Conservation (phyloP, 2,329 filamentous ascomycete genomes). For the Alternaria novae-zelandiae region DNA sequence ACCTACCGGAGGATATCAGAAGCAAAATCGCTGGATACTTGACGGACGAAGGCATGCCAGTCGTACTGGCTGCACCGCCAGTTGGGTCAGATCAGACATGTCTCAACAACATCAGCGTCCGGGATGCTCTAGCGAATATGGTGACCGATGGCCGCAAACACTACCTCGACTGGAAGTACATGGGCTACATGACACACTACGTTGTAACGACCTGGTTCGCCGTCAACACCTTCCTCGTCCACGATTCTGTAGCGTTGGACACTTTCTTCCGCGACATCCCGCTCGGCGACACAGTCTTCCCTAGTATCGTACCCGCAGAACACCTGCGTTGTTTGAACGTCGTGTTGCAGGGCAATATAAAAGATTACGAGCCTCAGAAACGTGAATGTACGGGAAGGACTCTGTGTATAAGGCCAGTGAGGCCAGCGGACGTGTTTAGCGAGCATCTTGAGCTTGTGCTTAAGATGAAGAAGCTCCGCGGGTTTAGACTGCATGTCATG, state of each 20-base stretch:
- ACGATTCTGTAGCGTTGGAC: neutral
- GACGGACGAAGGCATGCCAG: neutral
- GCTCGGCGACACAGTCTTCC: neutral
- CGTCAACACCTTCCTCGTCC: neutral
- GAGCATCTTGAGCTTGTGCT: neutral
- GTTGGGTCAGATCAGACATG: neutral
- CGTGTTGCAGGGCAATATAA: neutral
- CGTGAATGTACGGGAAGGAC: neutral
- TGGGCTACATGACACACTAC: neutral
- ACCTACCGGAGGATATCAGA: neutral
- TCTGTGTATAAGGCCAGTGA: neutral
- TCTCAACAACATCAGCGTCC: rapidly evolving
- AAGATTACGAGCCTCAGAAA: neutral
- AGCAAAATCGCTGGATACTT: neutral
- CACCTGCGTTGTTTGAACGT: rapidly evolving
- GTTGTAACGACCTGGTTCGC: neutral
- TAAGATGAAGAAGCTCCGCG: neutral
- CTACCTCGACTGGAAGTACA: neutral
- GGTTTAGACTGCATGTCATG: neutral
- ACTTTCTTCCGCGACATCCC: neutral
- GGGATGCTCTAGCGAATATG: neutral
- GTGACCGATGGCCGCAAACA: neutral
- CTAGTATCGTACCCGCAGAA: neutral
- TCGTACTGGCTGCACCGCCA: neutral
- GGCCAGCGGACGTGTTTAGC: neutral